Base-by-base conservation (phyloP, 345 rosid species). In the Anastatica hierochuntica region DNA sequence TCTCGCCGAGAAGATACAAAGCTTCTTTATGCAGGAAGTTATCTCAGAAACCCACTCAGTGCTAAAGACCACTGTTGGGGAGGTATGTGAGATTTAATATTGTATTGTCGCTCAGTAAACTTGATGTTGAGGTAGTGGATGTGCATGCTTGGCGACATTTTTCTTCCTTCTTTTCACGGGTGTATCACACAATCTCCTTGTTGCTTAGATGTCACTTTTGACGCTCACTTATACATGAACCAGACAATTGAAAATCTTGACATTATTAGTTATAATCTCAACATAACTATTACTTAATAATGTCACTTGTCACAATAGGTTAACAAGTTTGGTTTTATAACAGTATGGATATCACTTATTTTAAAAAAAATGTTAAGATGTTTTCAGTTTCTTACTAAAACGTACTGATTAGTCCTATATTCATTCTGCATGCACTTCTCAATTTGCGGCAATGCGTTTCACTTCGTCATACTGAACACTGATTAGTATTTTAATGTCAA, bases 1-100 rank as follows among this genome's bases (percentile, higher is more conserved):
- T 67, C 97, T 94, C 60, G 92, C 94, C 34, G 99, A 88, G 70
- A 94, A 94, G 81, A 78, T 94, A 63, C 95, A 94, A 56, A 94
- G 97, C 76, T 88, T 83, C 74, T 94, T 79, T 70, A 81, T 88
- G 97, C 97, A 94, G 66, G 99, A 94, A 72, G 92, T 85, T 77
- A 80, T 94, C 56, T 80, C 97, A 39, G 94, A 85, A 76, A 88
- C 94, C 18, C 90, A 94, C 63, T 69, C 75, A 34, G 83, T 83
- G 20, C 66, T 94, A 75, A 88, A 82, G 80, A 66, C 69, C 70
- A 69, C 79, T 43, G 76, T 85, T 63, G 75, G 76, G 30, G 99
- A 88, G 97, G 99, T 94, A 76, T 16, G 61, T 44, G 59, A n/a
- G n/a, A n/a, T n/a, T n/a, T n/a, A n/a, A n/a, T 30, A 47, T 21